Conservation (phyloP, 768 basidiomycete genomes). For the Kwoniella newhampshirensis region DNA sequence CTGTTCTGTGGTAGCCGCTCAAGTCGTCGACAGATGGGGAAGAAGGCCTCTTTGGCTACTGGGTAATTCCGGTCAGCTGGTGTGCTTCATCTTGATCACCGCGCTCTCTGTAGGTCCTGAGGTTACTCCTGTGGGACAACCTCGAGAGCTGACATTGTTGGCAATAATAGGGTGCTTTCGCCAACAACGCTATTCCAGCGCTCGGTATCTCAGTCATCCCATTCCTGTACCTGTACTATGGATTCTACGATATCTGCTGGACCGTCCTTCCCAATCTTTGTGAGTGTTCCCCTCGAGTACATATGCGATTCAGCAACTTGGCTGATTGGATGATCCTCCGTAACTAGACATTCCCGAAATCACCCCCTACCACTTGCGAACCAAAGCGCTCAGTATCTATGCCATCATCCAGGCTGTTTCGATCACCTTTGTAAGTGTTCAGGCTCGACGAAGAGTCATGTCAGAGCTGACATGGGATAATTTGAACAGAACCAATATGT, state of each 20-base stretch:
- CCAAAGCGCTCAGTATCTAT: constrained; percentile 7
- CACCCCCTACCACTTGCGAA: constrained; percentile 6
- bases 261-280: constrained; percentile 10
- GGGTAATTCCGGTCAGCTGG: constrained; percentile 16
- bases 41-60: constrained; percentile 57
- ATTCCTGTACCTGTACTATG: constrained; percentile 67
- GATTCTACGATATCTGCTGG: constrained; percentile 16
- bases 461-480: too few relatives aligned
- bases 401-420: constrained; percentile 1
- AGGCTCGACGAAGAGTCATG: too few relatives aligned
- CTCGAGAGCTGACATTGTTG: not conserved
- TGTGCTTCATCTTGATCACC: constrained; percentile 9
- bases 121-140: not conserved
- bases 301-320: too few relatives aligned
- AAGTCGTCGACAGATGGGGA: constrained; percentile 21
- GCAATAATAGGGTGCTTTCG: constrained; percentile 13
- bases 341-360: constrained; percentile 17
- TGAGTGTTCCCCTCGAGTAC: too few relatives aligned
- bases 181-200: not conserved
- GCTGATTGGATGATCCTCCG: too few relatives aligned
- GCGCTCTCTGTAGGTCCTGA: constrained; percentile 26
- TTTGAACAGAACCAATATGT: constrained; percentile 40
- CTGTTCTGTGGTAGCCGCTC: constrained; percentile 40
- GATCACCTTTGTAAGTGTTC: constrained; percentile 21
- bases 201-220: constrained; percentile 67